Conservation (phyloP, 225 moss, liverwort and hornwort species). For the Sphagnum contortum region DNA sequence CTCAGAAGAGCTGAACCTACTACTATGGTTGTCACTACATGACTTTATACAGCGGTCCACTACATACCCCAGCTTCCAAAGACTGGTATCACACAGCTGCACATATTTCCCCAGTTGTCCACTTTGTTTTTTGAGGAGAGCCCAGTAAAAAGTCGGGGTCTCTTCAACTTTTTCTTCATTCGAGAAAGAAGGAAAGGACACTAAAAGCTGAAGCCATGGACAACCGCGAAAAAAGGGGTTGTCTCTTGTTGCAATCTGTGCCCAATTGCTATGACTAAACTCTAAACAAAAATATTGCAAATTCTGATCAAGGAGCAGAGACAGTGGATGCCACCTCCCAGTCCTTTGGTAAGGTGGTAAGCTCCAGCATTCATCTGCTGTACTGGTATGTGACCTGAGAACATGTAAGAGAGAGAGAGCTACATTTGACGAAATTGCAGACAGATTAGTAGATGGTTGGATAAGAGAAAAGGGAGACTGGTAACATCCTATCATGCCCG, state of each 20-base stretch:
- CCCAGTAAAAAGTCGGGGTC: conserved; percentile 46
- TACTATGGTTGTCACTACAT: too few relatives aligned
- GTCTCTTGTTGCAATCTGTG: conserved; percentile 9
- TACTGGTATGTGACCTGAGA: not conserved
- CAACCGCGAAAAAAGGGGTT: conserved; percentile 45
- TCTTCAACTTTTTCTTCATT: conserved; percentile 6
- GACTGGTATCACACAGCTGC: too few relatives aligned
- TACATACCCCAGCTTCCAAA: too few relatives aligned
- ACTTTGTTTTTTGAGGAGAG: conserved; percentile 21
- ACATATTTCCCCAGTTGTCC: conserved; percentile 13
- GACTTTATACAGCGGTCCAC: too few relatives aligned
- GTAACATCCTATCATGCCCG: not conserved
- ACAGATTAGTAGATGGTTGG: not conserved
- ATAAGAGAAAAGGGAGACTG: conserved; percentile 9
- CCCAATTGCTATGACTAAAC: too few relatives aligned
- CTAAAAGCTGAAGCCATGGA: conserved; percentile 8
- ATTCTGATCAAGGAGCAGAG: not conserved
- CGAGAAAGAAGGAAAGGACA: too few relatives aligned
- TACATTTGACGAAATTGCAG: not conserved
- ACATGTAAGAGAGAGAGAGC: conserved; percentile 3
- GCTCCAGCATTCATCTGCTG: conserved; percentile 1
- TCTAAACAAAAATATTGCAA: not conserved
- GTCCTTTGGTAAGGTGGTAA: not conserved
- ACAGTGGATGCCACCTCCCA: too few relatives aligned
- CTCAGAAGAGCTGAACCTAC: too few relatives aligned